These are phyloP conservation scores for Salvia rosmarinus DNA, from an alignment of 257 asterid species.

Conservation along the genomic window DNA sequence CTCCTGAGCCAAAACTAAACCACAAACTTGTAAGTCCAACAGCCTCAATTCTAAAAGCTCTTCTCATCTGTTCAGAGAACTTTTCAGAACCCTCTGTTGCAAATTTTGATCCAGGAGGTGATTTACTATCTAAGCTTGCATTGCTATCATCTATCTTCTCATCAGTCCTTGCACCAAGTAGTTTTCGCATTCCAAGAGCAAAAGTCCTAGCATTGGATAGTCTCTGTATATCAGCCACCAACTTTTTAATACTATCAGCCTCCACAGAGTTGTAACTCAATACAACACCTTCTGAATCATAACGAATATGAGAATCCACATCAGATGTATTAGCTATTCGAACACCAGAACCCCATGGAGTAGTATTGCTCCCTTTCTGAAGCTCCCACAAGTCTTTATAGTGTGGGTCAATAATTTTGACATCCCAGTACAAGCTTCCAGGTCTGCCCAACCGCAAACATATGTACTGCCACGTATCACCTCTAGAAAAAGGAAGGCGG, in stretches of 20 bases:
- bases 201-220: conserved; percentile 90
- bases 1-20: conserved; percentile 96
- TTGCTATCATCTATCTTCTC: conserved; percentile 71
- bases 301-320: conserved; percentile 92
- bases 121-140: conserved; percentile 57
- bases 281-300: conserved; percentile 93
- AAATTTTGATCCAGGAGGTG: conserved; percentile 57
- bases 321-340: conserved; percentile 97
- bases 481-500: conserved; percentile 89
- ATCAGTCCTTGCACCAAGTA: conserved; percentile 85
- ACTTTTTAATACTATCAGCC: conserved; percentile 84
- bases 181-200: conserved; percentile 86
- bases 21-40: conserved; percentile 97
- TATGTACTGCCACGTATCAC: conserved; percentile 80
- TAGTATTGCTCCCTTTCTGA: conserved; percentile 76
- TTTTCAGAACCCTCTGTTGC: conserved; percentile 61
- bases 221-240: conserved; percentile 91
- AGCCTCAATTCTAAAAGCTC: conserved; percentile 91
- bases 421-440: conserved; percentile 99
- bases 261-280: conserved; percentile 89
- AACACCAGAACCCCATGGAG: conserved; percentile 94
- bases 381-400: conserved; percentile 94
- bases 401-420: conserved; percentile 83
- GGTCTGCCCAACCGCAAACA: conserved; percentile 96
- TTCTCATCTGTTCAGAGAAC: conserved; percentile 82